Evolutionary conservation across 2,329 filamentous ascomycete species (phyloP).

Genomic region (Fusarium azukiicola): DNA sequence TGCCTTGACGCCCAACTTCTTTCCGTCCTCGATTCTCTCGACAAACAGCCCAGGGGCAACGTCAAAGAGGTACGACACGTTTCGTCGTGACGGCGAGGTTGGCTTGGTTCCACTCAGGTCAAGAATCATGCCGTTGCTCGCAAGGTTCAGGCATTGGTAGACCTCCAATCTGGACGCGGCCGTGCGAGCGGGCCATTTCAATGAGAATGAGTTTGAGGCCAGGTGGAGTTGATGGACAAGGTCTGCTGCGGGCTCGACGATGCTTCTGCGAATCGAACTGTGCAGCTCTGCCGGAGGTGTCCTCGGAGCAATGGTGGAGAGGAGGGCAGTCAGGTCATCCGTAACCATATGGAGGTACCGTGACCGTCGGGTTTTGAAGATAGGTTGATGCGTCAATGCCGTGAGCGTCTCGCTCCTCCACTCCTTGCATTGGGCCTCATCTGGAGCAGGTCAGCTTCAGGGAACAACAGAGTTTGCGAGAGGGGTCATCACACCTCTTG

Average conservation of each 20-base stretch:
- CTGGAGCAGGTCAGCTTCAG: conserved; percentile 48
- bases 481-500: conserved; percentile 55
- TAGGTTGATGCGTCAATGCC: conserved; percentile 57
- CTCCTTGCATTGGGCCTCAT: conserved; percentile 59
- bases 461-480: neutral
- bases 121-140: conserved; percentile 55
- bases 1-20: conserved; percentile 58
- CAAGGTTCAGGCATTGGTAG: conserved; percentile 63
- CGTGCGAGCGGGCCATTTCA: conserved; percentile 63
- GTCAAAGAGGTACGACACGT: conserved; percentile 62
- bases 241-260: conserved; percentile 62
- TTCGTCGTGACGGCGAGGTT: conserved; percentile 54
- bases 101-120: conserved; percentile 57
- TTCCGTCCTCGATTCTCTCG: conserved; percentile 59
- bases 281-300: conserved; percentile 56
- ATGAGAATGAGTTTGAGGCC: conserved; percentile 58
- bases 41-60: conserved; percentile 63
- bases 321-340: conserved; percentile 59
- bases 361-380: conserved; percentile 56
- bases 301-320: conserved; percentile 57
- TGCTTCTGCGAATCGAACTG: conserved; percentile 57
- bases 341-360: conserved; percentile 56
- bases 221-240: conserved; percentile 63
- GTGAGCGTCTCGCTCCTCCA: conserved; percentile 64
- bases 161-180: conserved; percentile 61